Evolutionary conservation across 441 rosid species (phyloP), one percentile per base, ranked within the genome.

Genomic region (Oxalis stricta): DNA sequence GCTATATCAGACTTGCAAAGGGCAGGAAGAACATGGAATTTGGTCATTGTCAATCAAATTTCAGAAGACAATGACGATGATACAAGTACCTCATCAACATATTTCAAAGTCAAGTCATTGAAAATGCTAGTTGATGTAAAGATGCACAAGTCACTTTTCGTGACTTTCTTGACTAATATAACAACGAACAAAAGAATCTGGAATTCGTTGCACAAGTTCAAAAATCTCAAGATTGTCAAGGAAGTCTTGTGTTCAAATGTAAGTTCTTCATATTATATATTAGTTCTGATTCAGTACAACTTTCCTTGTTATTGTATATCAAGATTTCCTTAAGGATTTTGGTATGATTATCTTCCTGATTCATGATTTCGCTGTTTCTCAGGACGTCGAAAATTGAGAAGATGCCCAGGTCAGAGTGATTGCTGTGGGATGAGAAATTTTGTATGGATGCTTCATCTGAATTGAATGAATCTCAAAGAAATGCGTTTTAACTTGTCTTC

Each of bases 181-280:
- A 60, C 60, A 1, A 58, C 94, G 19, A 56, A 59, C 58, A 65
- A 34, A 17, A 53, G 79, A 35, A 83, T 75, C 17, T 79, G 86
- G 94, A 56, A 51, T 2, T 67, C 75, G 24, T 33, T 79, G 60
- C 76, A 67, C 48, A 52, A 31, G 52, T 2, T 1, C 17, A 1
- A 62, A 18, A 69, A 53, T 5, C 12, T 33, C n/a, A 33, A 33
- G 36, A 38, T 79, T 4, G 24, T 79, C 37, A 22, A 67, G 17
- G 52, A 69, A 46, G 50, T 67, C 41, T 44, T 77, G 40, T 47
- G 61, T 21, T 39, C 14, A 7, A 12, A 22, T 18, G 37, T 7
- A 5, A 34, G 24, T 23, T 28, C 13, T 56, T n/a, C 35, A 1
- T 33, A 35, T 43, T 50, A 7, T 23, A 23, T 28, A 11, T n/a